phyloP scores from a whole-genome alignment of 176 grass and related monocot genomes.

The Hordeum marinum region DNA sequence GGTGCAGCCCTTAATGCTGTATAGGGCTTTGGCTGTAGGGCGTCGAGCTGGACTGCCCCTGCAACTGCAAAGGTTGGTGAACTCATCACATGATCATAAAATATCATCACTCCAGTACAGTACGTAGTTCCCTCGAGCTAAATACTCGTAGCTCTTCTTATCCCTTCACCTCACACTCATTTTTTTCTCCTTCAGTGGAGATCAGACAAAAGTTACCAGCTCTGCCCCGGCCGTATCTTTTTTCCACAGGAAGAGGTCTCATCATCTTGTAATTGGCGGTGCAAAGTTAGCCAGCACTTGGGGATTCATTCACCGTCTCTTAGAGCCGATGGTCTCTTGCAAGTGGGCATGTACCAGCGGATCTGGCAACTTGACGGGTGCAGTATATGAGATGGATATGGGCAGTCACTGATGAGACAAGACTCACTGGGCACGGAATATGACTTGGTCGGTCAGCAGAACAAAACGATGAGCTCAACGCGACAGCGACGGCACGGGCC shows the following conservation, averaged over 20 bases:
- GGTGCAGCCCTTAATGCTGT: background rate
- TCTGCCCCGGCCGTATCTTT: constrained; percentile 29
- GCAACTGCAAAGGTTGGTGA: constrained; percentile 28
- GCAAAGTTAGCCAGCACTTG: background rate
- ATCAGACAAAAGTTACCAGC: constrained; percentile 5
- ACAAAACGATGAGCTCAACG: constrained; percentile 30
- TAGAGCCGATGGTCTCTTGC: too few species aligned
- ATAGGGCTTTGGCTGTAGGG: constrained; percentile 13
- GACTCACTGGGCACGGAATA: constrained; percentile 32
- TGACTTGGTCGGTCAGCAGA: constrained; percentile 32
- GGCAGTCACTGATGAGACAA: constrained; percentile 1
- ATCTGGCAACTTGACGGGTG: constrained; percentile 16
- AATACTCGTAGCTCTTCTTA: background rate
- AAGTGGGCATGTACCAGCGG: background rate
- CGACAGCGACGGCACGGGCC: constrained; percentile 1
- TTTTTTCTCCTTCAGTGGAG: constrained; percentile 11
- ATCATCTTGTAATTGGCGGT: too few species aligned
- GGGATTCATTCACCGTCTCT: background rate
- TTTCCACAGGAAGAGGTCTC: background rate
- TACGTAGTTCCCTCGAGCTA: background rate
- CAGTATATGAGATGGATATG: background rate
- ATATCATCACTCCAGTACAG: background rate
- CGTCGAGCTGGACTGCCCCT: constrained; percentile 6
- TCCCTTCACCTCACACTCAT: background rate
- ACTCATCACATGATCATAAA: background rate